Base-by-base conservation (phyloP, 176 grass and related monocot species). In the Alloteropsis semialata region DNA sequence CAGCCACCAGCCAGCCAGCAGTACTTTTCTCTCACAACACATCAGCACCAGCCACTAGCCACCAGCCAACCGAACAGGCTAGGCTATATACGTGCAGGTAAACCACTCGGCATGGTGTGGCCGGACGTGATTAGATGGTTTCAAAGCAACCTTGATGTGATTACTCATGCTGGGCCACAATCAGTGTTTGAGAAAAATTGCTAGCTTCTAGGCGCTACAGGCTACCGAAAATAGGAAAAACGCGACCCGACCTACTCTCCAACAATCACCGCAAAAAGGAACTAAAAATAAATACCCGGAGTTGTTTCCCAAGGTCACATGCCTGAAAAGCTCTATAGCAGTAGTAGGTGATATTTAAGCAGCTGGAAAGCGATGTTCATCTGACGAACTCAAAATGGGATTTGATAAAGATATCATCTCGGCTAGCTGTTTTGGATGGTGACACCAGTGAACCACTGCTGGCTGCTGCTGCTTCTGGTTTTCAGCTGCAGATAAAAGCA, bases 151-250 rank as follows among this genome's bases (percentile, higher is more conserved):
- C 3, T 0, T 17, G 13, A 38, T 6, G 54, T 7, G 54, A 59
- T 60, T 33, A 18, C 30, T 60, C 37, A 18, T 21, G 5, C 65
- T 56, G n/a, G 37, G 12, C 8, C 55, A 50, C 4, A 1, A 29
- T 43, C 42, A 12, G 57, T 9, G 39, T 29, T 22, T 10, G 21
- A 10, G 13, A 68, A 75, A 50, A 48, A 14, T 48, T 11, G 13
- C 17, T 75, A 75, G n/a, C 45, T n/a, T 12, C 8, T 43, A 67
- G 60, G 68, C 12, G 17, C 44, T 76, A 76, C 34, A 68, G 48
- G 72, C 48, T 57, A 76, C 36, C 58, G 6, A 53, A 65, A 75
- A 43, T 75, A 32, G 79, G 38, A 59, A 82, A 82, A 46, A 25
- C 3, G 25, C 37, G 33, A 67, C 28, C 61, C 45, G 36, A 56